These are phyloP conservation scores for Colletotrichum musae DNA, from an alignment of 2,329 filamentous ascomycete species.

Conservation along the genomic window DNA sequence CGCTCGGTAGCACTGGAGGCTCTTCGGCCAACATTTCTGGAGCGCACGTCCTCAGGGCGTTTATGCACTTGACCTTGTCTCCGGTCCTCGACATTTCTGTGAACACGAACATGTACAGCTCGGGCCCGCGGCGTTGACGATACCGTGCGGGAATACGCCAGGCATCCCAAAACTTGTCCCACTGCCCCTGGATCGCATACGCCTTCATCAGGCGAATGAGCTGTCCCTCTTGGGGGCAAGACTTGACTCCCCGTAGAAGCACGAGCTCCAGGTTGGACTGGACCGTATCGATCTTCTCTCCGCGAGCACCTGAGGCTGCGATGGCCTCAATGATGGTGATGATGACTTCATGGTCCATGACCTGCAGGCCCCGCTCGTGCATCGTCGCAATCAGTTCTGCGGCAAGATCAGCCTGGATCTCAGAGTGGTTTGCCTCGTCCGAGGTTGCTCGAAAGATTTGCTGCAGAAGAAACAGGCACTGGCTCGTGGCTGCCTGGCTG, in stretches of 20 bases:
- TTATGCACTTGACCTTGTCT: conserved; percentile 60
- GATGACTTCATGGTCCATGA: conserved; percentile 64
- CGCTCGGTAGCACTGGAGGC: conserved; percentile 62
- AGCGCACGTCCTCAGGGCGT: conserved; percentile 67
- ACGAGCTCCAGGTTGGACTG: conserved; percentile 62
- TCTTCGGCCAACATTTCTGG: conserved; percentile 72
- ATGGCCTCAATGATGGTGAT: conserved; percentile 61
- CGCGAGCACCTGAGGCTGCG: conserved; percentile 50
- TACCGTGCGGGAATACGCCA: conserved; percentile 71
- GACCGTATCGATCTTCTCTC: conserved; percentile 53
- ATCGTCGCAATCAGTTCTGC: conserved; percentile 61
- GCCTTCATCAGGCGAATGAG: conserved; percentile 60
- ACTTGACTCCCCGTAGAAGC: conserved; percentile 53
- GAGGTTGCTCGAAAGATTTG: conserved; percentile 52
- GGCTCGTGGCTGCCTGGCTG: conserved; percentile 51
- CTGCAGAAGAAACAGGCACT: conserved; percentile 55
- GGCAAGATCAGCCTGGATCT: conserved; percentile 54
- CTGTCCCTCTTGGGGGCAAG: conserved; percentile 55
- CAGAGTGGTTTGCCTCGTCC: conserved; percentile 43
- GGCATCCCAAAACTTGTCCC: conserved; percentile 71
- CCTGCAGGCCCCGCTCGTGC: conserved; percentile 59
- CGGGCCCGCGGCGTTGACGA: conserved; percentile 61
- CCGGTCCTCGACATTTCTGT: conserved; percentile 60
- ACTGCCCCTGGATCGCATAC: conserved; percentile 64
- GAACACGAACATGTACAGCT: conserved; percentile 71